Percentiles rank a stretch among this genome's conserved stretches.
Conservation (phyloP, 2,329 filamentous ascomycete genomes). For the Xylariaceae sp. region DNA sequence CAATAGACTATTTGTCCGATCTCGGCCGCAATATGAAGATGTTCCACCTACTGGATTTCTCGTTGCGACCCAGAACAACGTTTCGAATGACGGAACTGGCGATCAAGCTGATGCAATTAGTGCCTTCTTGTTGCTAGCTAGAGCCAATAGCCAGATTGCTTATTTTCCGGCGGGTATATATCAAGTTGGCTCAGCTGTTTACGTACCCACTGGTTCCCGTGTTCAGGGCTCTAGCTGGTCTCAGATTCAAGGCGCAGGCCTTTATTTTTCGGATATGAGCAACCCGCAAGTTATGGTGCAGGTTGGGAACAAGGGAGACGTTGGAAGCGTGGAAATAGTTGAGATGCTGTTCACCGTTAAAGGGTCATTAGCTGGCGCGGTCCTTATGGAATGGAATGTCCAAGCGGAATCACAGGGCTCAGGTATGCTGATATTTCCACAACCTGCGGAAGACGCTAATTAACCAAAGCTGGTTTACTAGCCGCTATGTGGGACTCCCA, state of each 20-base stretch:
- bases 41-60: conserved; percentile 2
- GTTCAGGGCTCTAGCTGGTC: conserved; percentile 70
- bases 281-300: conserved; percentile 64
- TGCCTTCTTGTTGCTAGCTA: conserved; percentile 12
- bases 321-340: conserved; percentile 63
- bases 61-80: conserved; percentile 9
- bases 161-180: conserved; percentile 30
- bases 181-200: conserved; percentile 28
- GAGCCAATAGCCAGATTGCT: conserved; percentile 1
- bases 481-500: conserved; percentile 50
- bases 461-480: neutral
- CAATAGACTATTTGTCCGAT: conserved; percentile 19
- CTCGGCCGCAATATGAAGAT: conserved; percentile 35
- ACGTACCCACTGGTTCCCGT: conserved; percentile 56
- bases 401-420: conserved; percentile 46
- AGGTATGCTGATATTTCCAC: too few species aligned
- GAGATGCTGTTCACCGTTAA: conserved; percentile 65
- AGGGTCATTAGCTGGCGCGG: conserved; percentile 62
- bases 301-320: conserved; percentile 58
- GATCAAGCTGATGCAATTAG: conserved; percentile 27
- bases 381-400: conserved; percentile 71
- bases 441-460: too few species aligned
- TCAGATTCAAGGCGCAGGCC: conserved; percentile 57
- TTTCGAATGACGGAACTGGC: conserved; percentile 32
- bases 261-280: conserved; percentile 54